Evolutionary conservation across 2,329 filamentous ascomycete species (phyloP), one percentile per base, ranked within the genome.

Genomic region (Lizonia empirigonia): DNA sequence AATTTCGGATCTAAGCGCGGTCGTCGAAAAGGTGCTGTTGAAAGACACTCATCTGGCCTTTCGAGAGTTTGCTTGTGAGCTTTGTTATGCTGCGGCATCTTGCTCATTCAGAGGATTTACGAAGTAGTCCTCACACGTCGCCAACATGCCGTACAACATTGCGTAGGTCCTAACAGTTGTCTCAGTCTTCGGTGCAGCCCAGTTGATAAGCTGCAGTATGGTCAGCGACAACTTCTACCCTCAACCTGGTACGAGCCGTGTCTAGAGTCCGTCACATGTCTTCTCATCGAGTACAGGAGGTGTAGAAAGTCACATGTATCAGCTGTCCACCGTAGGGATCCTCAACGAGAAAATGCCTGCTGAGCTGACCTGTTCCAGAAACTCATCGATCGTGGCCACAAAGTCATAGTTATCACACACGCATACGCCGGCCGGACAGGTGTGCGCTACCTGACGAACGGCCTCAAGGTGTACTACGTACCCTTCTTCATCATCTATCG

Each of bases 211-310:
- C 12, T 18, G 18, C 60, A 86, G 83, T 53, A 99, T 99, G 94
- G 90, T 97, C 74, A 92, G 93, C 83, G 94, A 99, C 80, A 97
- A 96, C 82, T 99, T 99, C 86, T 99, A 95, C 72, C 94, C 94
- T 12, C 93, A 97, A 69, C 93, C 94, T 44, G 92, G 80, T 80
- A 71, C 44, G 74, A 38, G 23, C 15, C 4, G 29, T 20, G 19
- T 12, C 12, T 20, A 37, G 32, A 46, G 33, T n/a, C 27, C 19
- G 22, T 27, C 19, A 27, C 36, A 30, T 44, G 10, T n/a, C 50
- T 39, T 59, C 66, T 71, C 42, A 67, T 63, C 18, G 34, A 37
- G 19, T 30, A 3, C 29, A 82, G 83, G 94, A 70, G 94, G 94
- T 65, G 86, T 99, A 60, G 94, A 99, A 78, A 96, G 91, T 74